Base-by-base conservation (phyloP, 164 flowering plant genomes). In the Hamamelis virginiana region DNA sequence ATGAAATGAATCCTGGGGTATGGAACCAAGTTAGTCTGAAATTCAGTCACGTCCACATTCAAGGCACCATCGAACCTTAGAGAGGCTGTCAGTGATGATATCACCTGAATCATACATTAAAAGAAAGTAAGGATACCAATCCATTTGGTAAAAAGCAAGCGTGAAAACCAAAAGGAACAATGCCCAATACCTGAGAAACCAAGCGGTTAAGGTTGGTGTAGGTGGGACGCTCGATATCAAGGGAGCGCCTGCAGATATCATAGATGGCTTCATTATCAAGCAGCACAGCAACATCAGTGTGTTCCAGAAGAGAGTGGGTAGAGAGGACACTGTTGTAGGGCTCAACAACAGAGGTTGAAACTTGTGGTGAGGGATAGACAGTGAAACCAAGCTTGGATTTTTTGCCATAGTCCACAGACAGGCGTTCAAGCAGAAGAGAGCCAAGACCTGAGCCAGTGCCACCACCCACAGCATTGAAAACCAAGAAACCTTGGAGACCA, bases 1-100 rank as follows among this genome's bases (percentile, higher is more conserved):
- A 87, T 87, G 77, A 85, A 87, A 71, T 85, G 88, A 41, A 87
- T 87, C 65, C 91, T 81, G 6, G 88, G 91, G 74, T 85, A 87
- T n/a, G 91, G 88, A 3, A 85, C 91, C 70, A 87, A 62, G 65
- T 87, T 87, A 21, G 91, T 85, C 74, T 85, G 91, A 82, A 87
- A 87, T 62, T 85, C 91, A 43, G 84, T 87, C 41, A 85, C 88
- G 67, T 84, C 91, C 46, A 87, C 91, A 38, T 87, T 85, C 69
- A 87, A 52, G 21, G 89, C 89, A 60, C 89, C 91, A 72, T 85
- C 91, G 56, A 85, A 87, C 83, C 89, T 82, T 69, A 85, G 72
- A 19, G 89, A 87, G 21, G 91, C 89, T 44, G 91, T 85, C 65
- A 87, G 76, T 8, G 91, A 87, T 55, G 91, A 87, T 26, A 87